These are phyloP conservation scores for Linaria vulgaris DNA, from an alignment of 257 asterid species.

Conservation along the genomic window DNA sequence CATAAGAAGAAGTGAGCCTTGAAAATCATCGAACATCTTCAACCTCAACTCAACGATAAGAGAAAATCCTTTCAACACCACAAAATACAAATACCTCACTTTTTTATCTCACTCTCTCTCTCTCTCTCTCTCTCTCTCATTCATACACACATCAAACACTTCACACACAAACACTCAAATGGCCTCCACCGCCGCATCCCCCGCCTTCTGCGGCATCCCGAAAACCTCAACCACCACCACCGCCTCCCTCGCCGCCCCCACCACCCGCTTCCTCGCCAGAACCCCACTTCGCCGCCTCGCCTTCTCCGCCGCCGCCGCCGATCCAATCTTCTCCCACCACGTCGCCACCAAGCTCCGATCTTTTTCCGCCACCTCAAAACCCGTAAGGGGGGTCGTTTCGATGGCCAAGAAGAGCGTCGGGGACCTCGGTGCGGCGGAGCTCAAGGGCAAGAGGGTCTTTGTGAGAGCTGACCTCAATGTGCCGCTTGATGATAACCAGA, in stretches of 20 bases:
- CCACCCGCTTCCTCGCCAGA: constrained; percentile 56
- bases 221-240: constrained; percentile 37
- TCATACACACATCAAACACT: not conserved
- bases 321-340: constrained; percentile 38
- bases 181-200: constrained; percentile 69
- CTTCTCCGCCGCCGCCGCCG: constrained; percentile 48
- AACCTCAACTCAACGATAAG: constrained; percentile 54
- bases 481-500: constrained; percentile 65
- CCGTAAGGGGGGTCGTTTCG: constrained; percentile 45
- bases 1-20: not conserved
- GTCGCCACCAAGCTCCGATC: constrained; percentile 55
- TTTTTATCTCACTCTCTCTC: constrained; percentile 13
- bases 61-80: constrained; percentile 25
- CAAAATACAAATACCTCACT: constrained; percentile 18
- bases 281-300: constrained; percentile 53
- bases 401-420: constrained; percentile 74
- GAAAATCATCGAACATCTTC: constrained; percentile 35
- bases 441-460: constrained; percentile 70
- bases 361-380: constrained; percentile 32
- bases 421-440: constrained; percentile 48
- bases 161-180: constrained; percentile 22
- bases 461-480: constrained; percentile 80
- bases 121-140: not conserved
- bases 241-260: constrained; percentile 33
- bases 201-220: constrained; percentile 47